Evolutionary conservation across 108 stramenopile species (phyloP).

Genomic region (Aurantiochytrium sp.): DNA sequence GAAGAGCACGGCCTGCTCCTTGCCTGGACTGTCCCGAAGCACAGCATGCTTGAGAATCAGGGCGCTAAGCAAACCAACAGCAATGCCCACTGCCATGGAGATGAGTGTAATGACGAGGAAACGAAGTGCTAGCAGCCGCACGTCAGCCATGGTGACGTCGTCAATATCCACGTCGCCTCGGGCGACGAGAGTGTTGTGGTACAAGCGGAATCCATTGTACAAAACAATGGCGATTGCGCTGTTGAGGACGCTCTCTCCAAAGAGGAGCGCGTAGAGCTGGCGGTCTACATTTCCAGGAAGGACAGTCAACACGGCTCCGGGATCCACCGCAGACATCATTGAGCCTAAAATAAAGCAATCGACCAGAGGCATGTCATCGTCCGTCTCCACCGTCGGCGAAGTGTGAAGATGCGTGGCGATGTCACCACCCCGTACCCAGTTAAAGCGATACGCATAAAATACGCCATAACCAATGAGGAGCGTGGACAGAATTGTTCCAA

Average conservation of each 20-base stretch:
- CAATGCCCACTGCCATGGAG: conserved; percentile 70
- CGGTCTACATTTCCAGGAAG: conserved; percentile 71
- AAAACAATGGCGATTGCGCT: conserved; percentile 94
- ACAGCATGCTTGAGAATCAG: conserved; percentile 73
- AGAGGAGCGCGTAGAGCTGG: conserved; percentile 79
- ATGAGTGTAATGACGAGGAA: conserved; percentile 40
- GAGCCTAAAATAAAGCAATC: conserved; percentile 73
- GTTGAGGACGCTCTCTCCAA: conserved; percentile 88
- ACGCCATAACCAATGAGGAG: conserved; percentile 75
- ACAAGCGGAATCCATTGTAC: conserved; percentile 79
- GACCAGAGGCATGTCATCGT: background rate
- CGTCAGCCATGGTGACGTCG: conserved; percentile 47
- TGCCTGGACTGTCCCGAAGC: conserved; percentile 71
- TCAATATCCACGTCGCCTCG: background rate
- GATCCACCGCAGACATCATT: conserved; percentile 85
- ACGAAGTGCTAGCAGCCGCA: conserved; percentile 47
- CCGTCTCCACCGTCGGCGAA: conserved; percentile 17
- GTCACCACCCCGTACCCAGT: conserved; percentile 61
- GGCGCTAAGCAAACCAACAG: conserved; percentile 65
- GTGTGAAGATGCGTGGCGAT: conserved; percentile 71
- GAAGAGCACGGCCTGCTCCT: conserved; percentile 81
- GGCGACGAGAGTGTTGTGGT: conserved; percentile 37
- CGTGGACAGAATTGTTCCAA: conserved; percentile 81
- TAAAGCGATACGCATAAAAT: conserved; percentile 60
- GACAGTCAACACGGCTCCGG: conserved; percentile 84